Evolutionary conservation across 805 yeast genomes (phyloP), one percentile per base, ranked within the genome.

Genomic region (Candida gorgasii): DNA sequence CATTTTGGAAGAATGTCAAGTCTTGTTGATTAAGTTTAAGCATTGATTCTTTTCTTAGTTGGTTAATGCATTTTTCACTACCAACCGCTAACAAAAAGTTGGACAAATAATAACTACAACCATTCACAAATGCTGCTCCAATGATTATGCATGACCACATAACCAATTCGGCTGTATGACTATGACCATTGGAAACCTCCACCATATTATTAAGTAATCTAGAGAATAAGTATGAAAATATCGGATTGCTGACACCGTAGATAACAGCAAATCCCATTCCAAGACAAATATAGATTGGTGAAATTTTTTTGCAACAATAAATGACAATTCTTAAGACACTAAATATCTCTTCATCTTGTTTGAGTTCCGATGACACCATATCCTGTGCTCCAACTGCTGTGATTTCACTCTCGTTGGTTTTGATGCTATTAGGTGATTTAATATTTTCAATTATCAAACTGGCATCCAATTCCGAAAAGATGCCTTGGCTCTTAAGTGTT

Each of bases 171-270:
- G 62, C 50, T 1, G 67, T 63, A 4, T 61, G 54, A n/a, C 53
- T 4, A 54, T 56, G 45, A 0, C 67, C 65, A 7, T 58, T 51
- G 20, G 62, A 28, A 33, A 62, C 39, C 46, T 85, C 80, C 8
- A 86, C 71, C 53, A 88, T 78, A 11, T 83, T 84, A 17, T 75
- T 61, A 6, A 92, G 62, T 7, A 92, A 62, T 45, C 80, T 80
- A 1, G 97, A 79, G 48, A 90, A 80, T 19, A 85, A 76, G 56
- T 63, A 89, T 0, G 97, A 86, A 48, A 93, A 89, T 0, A 86
- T 63, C 0, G 98, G 97, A 45, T 80, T 82, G 1, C 78, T 61
- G 0, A 74, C 75, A 8, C 95, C 90, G 45, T 82, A 79, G 0
- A 76, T 36, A 0, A 82, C 47, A 0, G 89, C 69, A 4, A 75